These are phyloP conservation scores for Fusarium agapanthi DNA, from an alignment of 2,329 filamentous ascomycete species.

Conservation along the genomic window DNA sequence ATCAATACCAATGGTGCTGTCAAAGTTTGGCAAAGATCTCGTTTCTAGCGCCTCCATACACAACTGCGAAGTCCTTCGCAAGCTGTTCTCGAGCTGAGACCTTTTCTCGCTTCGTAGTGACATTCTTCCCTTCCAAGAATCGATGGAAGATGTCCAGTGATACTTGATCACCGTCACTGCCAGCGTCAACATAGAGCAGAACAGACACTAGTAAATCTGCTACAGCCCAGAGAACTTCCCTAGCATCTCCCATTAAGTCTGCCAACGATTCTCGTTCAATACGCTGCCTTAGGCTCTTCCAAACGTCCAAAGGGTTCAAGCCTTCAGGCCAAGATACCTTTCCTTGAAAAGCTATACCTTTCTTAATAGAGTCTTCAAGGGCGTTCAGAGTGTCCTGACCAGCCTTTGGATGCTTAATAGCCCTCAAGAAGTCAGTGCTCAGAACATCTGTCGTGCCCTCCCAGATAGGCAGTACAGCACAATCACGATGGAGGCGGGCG, in stretches of 20 bases:
- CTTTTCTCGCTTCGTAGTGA: constrained; percentile 27
- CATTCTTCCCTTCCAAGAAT: constrained; percentile 47
- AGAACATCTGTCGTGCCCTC: constrained; percentile 79
- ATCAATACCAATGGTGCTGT: background rate
- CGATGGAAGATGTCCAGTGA: constrained; percentile 52
- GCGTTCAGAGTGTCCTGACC: constrained; percentile 52
- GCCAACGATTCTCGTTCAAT: constrained; percentile 48
- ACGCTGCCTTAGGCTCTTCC: constrained; percentile 51
- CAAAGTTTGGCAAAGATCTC: constrained; percentile 37
- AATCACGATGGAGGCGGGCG: constrained; percentile 71
- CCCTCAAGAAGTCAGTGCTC: constrained; percentile 59
- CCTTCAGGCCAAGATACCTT: constrained; percentile 35
- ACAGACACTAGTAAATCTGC: constrained; percentile 55
- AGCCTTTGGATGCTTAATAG: constrained; percentile 55
- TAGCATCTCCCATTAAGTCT: constrained; percentile 56
- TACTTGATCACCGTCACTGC: constrained; percentile 48
- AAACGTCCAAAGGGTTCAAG: constrained; percentile 48
- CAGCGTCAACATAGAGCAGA: constrained; percentile 54
- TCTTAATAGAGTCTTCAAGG: constrained; percentile 52
- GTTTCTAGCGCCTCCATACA: constrained; percentile 45
- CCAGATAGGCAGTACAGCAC: constrained; percentile 72
- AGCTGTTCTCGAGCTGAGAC: constrained; percentile 41
- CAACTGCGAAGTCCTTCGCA: constrained; percentile 46
- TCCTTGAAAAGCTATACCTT: constrained; percentile 37
- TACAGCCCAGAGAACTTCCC: constrained; percentile 54